Conservation (phyloP, 2,329 filamentous ascomycete species). For the Aspergillus pseudoterreus region DNA sequence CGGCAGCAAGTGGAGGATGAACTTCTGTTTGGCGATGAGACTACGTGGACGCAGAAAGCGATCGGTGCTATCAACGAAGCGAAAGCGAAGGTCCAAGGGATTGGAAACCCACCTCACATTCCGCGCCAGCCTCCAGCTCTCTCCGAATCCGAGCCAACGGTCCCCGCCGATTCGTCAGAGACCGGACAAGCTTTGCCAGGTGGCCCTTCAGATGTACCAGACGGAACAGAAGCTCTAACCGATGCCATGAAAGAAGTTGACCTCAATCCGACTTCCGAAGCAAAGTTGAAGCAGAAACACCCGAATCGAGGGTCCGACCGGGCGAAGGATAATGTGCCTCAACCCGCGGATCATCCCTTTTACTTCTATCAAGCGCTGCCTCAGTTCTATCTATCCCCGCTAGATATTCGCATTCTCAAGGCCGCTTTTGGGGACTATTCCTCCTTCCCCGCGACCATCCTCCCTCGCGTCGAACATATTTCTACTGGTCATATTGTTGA, state of each 20-base stretch:
- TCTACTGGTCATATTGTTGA: constrained; percentile 85
- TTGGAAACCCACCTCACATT: constrained; percentile 61
- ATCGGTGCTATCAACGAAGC: constrained; percentile 68
- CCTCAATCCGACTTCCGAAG: constrained; percentile 12
- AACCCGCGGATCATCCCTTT: constrained; percentile 56
- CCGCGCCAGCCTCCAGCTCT: constrained; percentile 44
- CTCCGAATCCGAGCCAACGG: constrained; percentile 31
- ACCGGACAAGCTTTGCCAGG: background rate
- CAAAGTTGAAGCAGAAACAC: constrained; percentile 24
- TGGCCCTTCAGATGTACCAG: constrained; percentile 9
- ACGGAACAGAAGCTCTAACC: constrained; percentile 21
- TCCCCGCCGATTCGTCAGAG: background rate
- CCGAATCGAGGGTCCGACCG: constrained; percentile 12
- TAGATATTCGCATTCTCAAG: constrained; percentile 90
- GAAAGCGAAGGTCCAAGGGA: constrained; percentile 69
- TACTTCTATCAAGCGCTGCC: constrained; percentile 85
- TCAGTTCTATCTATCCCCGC: constrained; percentile 83
- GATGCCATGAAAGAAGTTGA: constrained; percentile 21
- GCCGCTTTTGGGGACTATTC: constrained; percentile 81
- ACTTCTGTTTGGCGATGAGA: constrained; percentile 84
- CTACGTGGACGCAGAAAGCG: constrained; percentile 87
- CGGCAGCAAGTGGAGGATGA: constrained; percentile 85
- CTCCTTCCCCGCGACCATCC: constrained; percentile 76
- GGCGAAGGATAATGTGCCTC: constrained; percentile 36
- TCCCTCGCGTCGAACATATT: constrained; percentile 84